These are phyloP conservation scores for Chrysanthemum lavandulifolium DNA, from an alignment of 129 eudicot species.

Conservation along the genomic window DNA sequence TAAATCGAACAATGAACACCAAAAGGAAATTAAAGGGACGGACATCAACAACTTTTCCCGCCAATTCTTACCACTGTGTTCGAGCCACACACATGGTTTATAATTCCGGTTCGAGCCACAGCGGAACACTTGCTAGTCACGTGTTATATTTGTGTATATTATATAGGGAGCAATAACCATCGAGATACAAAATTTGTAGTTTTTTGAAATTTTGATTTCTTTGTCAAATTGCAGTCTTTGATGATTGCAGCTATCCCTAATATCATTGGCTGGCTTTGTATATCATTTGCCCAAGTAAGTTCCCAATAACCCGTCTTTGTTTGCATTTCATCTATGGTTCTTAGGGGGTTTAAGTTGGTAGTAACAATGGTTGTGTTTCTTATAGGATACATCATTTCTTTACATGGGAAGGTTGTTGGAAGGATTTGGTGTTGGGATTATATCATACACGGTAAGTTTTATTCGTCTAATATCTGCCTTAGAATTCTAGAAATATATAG, in stretches of 20 bases:
- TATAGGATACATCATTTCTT: conserved; percentile 77
- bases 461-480: conserved; percentile 6
- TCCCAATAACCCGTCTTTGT: background rate
- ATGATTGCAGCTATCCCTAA: conserved; percentile 50
- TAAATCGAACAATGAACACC: too few relatives aligned
- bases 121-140: too few relatives aligned
- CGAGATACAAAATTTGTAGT: too few relatives aligned
- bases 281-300: conserved; percentile 43
- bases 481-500: background rate
- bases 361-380: conserved; percentile 12
- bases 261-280: conserved; percentile 42
- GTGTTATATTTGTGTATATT: too few relatives aligned
- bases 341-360: background rate
- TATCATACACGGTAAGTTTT: conserved; percentile 75
- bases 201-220: background rate
- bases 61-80: too few relatives aligned
- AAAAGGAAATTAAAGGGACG: too few relatives aligned
- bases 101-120: too few relatives aligned
- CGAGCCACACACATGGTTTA: too few relatives aligned
- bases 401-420: conserved; percentile 97
- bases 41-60: too few relatives aligned
- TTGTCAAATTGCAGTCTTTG: conserved; percentile 37
- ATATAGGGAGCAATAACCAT: too few relatives aligned
- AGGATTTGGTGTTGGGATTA: conserved; percentile 97
- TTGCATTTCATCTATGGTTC: background rate